A percentile compares a stretch with the other conserved stretches of the same genome.
Conservation (phyloP, 2,329 filamentous ascomycete genomes). For the Coleophoma eucalyptorum region DNA sequence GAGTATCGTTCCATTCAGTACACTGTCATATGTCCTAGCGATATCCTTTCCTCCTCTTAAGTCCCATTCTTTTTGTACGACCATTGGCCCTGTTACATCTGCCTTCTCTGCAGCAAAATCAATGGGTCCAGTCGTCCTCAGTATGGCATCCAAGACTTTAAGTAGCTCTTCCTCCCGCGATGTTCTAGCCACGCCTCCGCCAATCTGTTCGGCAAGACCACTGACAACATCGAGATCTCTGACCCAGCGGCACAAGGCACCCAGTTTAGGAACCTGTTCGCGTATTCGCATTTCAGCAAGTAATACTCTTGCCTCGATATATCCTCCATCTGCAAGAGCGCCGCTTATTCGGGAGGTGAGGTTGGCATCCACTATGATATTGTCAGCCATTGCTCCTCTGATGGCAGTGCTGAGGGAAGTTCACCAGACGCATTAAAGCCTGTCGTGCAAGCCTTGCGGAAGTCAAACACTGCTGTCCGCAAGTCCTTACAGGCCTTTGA, state of each 20-base stretch:
- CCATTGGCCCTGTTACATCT: slow-evolving; percentile 40
- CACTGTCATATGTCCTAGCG: slow-evolving; percentile 49
- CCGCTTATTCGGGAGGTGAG: slow-evolving; percentile 64
- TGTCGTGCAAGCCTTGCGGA: slow-evolving; percentile 65
- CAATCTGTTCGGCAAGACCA: slow-evolving; percentile 54
- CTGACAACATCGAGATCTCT: slow-evolving; percentile 67
- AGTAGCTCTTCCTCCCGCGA: slow-evolving; percentile 51
- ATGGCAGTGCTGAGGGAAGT: too few species aligned
- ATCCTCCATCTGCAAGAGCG: slow-evolving; percentile 62
- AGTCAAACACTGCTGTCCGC: slow-evolving; percentile 63
- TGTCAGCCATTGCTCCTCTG: slow-evolving; percentile 6
- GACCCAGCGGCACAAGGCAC: slow-evolving; percentile 69
- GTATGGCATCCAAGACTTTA: slow-evolving; percentile 57
- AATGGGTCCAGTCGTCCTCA: slow-evolving; percentile 59
- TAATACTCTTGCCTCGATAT: slow-evolving; percentile 60
- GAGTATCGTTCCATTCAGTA: slow-evolving; percentile 54
- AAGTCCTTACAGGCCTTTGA: slow-evolving; percentile 65
- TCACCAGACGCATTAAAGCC: slow-evolving; percentile 55
- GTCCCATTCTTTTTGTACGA: slow-evolving; percentile 59
- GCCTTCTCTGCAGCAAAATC: slow-evolving; percentile 40
- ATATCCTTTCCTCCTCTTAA: slow-evolving; percentile 38
- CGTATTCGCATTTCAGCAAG: slow-evolving; percentile 68
- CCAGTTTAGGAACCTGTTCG: slow-evolving; percentile 61
- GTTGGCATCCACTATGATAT: slow-evolving; percentile 46
- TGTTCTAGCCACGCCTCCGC: slow-evolving; percentile 34